A percentile compares a stretch with the other conserved stretches of the same genome.
phyloP scores from a whole-genome alignment of 495 filamentous ascomycete genomes.

The Bacidia rubella region DNA sequence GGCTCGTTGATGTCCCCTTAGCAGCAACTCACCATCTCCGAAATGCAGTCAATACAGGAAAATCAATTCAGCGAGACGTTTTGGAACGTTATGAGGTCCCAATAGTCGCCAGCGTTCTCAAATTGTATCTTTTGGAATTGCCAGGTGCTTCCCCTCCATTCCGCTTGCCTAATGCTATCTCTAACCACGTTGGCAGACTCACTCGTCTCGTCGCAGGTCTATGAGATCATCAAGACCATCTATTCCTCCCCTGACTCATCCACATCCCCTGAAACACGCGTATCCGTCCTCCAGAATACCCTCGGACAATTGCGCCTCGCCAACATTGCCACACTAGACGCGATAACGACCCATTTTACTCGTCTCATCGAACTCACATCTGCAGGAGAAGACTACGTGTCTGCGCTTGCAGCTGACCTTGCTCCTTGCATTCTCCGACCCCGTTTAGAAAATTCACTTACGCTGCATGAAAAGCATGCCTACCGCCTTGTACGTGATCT shows the following conservation, averaged over 20 bases:
- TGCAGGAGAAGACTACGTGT: conserved; percentile 76
- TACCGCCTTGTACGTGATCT: conserved; percentile 89
- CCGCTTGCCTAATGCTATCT: not conserved
- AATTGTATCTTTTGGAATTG: conserved; percentile 90
- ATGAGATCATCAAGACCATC: conserved; percentile 96
- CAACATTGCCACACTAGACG: conserved; percentile 97
- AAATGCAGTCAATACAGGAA: conserved; percentile 73
- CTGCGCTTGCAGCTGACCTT: conserved; percentile 61
- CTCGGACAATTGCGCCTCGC: conserved; percentile 88
- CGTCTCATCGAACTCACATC: conserved; percentile 93
- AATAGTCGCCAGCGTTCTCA: conserved; percentile 84
- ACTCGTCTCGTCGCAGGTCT: conserved; percentile 93
- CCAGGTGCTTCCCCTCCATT: conserved; percentile 46
- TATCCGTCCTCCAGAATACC: conserved; percentile 90
- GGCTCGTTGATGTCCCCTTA: conserved; percentile 85
- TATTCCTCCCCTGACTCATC: conserved; percentile 42
- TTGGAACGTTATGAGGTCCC: conserved; percentile 82
- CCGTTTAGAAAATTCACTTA: conserved; percentile 69
- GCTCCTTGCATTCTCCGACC: conserved; percentile 84
- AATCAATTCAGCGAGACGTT: conserved; percentile 58
- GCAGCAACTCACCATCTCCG: conserved; percentile 75
- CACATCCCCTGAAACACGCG: conserved; percentile 64
- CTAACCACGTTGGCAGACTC: conserved; percentile 47
- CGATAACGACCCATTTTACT: conserved; percentile 95
- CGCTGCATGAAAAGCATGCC: conserved; percentile 86